Evolutionary conservation across 2,329 filamentous ascomycete genomes (phyloP), one percentile per base, ranked within the genome.

Genomic region (Neoascochyta sp.): DNA sequence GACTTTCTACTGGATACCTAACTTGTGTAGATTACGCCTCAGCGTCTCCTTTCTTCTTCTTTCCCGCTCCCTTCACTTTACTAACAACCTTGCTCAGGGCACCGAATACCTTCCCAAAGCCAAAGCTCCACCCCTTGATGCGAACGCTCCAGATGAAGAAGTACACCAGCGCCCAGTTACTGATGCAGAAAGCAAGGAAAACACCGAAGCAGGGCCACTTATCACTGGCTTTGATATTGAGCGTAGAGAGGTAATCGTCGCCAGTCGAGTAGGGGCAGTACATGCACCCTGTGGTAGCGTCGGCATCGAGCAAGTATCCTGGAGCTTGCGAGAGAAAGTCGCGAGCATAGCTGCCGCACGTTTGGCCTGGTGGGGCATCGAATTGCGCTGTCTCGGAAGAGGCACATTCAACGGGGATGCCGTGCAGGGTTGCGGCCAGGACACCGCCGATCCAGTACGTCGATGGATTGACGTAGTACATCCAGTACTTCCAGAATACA

Each of bases 121-220:
- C 83, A 59, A 87, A 87, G 13, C 64, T 75, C 81, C 81, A 87
- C 6, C 80, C 75, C 42, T 72, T 73, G 32, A 87, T 75, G 11
- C 83, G 71, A 5, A 86, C 80, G 3, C 77, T 81, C 62, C 82
- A 88, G 34, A 87, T 78, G 53, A 88, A 86, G 63, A 86, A 85
- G 57, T 84, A 85, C 1, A 86, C 81, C 31, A 87, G 60, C 22
- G 72, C 64, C 78, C 79, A 86, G 52, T 86, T 87, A 28, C 75
- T 80, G 9, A 83, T 64, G 29, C 76, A 77, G 55, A 86, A 88
- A 2, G 75, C 78, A 7, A 85, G 46, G 65, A 87, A 85, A 38
- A 87, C 80, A 6, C 81, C 83, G 46, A 86, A 83, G 56, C 81
- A 69, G 23, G 75, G 65, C 83, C 83, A 88, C 63, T 86, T 86